These are phyloP conservation scores for Wickerhamiella azyma DNA, from an alignment of 805 yeast genomes.

Conservation along the genomic window DNA sequence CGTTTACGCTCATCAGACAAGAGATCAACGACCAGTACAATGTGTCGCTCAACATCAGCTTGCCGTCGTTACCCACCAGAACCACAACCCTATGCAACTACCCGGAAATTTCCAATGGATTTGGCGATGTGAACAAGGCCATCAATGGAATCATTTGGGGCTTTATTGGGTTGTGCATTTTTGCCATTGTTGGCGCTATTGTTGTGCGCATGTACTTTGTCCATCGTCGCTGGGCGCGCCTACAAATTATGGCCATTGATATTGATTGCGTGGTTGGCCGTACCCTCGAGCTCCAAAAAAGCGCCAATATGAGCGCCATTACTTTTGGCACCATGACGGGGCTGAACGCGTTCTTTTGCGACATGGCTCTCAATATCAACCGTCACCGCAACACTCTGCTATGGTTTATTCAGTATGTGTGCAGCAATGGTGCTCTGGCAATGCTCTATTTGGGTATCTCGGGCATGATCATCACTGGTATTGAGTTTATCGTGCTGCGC, in stretches of 20 bases:
- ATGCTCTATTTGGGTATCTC: slow-evolving; percentile 40
- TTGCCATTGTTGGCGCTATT: slow-evolving; percentile 8
- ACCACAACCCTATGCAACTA: slow-evolving; percentile 8
- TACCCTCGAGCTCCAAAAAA: neutral
- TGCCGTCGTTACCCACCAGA: neutral
- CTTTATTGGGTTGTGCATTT: slow-evolving; percentile 10
- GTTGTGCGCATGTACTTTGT: slow-evolving; percentile 7
- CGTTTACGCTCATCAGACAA: slow-evolving; percentile 39
- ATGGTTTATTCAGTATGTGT: slow-evolving; percentile 40
- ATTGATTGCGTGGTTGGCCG: slow-evolving; percentile 7
- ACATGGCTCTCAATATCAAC: neutral
- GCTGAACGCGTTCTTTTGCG: neutral
- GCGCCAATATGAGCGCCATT: slow-evolving; percentile 7
- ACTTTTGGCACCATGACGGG: slow-evolving; percentile 3
- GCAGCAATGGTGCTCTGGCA: slow-evolving; percentile 38
- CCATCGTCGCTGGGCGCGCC: slow-evolving; percentile 9
- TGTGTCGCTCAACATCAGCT: neutral
- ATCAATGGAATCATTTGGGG: neutral
- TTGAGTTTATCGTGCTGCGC: slow-evolving; percentile 37
- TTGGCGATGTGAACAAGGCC: slow-evolving; percentile 2
- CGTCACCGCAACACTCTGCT: slow-evolving; percentile 14
- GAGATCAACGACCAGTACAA: slow-evolving; percentile 22
- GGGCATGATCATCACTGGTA: slow-evolving; percentile 40
- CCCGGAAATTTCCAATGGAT: neutral
- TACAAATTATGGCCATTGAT: slow-evolving; percentile 7